Evolutionary conservation across 352 stramenopile genomes (phyloP), one percentile per base, ranked within the genome.

Genomic region (Pythium rhizo-oryzae): DNA sequence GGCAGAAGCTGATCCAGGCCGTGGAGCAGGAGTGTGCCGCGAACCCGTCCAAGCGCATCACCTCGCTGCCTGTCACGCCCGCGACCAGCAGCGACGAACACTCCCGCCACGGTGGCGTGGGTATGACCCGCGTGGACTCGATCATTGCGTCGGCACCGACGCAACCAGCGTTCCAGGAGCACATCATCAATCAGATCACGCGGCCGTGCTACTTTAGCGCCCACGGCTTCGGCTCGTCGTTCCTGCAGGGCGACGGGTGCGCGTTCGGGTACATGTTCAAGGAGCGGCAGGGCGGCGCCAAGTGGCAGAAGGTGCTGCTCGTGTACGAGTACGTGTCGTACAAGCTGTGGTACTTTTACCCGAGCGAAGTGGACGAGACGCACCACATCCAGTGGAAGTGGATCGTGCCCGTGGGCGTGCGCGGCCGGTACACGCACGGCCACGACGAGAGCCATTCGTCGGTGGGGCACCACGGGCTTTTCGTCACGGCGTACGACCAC

Each of bases 281-380:
- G 65, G 81, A 91, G 49, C 83, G 84, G 2, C 74, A 84, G 37
- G 75, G 74, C 49, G 78, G 74, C 1, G 70, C 72, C 4, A 81
- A 90, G 68, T 96, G 88, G 88, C 87, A 93, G 59, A 94, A 94
- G 64, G 85, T 84, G 58, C 67, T 96, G 23, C 79, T 96, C 55
- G 88, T 96, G 59, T 96, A 93, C 65, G 88, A 96, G 62, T 92
- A 92, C 55, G 84, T 82, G 49, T 92, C 85, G 44, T 87, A 94
- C 76, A 96, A 96, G 70, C 62, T 96, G 21, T 96, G 88, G 88
- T 96, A 93, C 71, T 96, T 96, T 66, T 93, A 94, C 49, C 88
- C 88, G 46, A 93, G 82, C 54, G 86, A 94, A 66, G 82, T 94
- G 30, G 87, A 96, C 63, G 82, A 91, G 65, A 82, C 79, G 6